Evolutionary conservation across 768 basidiomycete genomes (phyloP).

Genomic region (Boletus sp.): DNA sequence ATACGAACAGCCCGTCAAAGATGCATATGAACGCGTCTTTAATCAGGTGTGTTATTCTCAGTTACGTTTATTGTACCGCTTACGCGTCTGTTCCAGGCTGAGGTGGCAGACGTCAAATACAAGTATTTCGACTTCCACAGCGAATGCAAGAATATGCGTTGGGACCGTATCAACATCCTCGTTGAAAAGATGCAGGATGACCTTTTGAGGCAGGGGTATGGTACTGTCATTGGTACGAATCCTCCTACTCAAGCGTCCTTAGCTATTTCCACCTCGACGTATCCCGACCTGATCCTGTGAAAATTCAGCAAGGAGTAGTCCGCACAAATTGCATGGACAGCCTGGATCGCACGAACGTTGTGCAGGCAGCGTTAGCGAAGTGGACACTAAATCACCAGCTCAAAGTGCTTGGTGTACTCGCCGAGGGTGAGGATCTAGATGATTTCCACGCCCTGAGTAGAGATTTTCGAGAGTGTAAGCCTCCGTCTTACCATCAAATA

Average conservation of each 20-base stretch:
- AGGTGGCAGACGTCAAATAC: conserved; percentile 72
- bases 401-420: conserved; percentile 65
- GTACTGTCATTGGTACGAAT: neutral
- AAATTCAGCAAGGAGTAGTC: conserved; percentile 70
- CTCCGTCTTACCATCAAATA: neutral
- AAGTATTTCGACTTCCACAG: conserved; percentile 97
- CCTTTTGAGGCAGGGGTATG: conserved; percentile 62
- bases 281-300: conserved; percentile 42
- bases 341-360: conserved; percentile 94
- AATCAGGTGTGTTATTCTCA: conserved; percentile 44
- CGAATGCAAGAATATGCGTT: conserved; percentile 92
- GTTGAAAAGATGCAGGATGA: conserved; percentile 74
- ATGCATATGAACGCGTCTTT: conserved; percentile 83
- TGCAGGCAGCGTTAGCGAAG: conserved; percentile 87
- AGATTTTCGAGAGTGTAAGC: conserved; percentile 86
- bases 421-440: conserved; percentile 69
- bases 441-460: conserved; percentile 75
- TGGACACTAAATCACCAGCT: conserved; percentile 81
- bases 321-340: conserved; percentile 99
- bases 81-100: conserved; percentile 39
- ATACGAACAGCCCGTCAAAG: conserved; percentile 90
- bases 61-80: neutral
- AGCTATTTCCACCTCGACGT: conserved; percentile 79
- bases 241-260: conserved; percentile 4
- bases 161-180: conserved; percentile 85